Conservation (phyloP, 2,329 filamentous ascomycete genomes). For the Ophioceras dolichostomum region DNA sequence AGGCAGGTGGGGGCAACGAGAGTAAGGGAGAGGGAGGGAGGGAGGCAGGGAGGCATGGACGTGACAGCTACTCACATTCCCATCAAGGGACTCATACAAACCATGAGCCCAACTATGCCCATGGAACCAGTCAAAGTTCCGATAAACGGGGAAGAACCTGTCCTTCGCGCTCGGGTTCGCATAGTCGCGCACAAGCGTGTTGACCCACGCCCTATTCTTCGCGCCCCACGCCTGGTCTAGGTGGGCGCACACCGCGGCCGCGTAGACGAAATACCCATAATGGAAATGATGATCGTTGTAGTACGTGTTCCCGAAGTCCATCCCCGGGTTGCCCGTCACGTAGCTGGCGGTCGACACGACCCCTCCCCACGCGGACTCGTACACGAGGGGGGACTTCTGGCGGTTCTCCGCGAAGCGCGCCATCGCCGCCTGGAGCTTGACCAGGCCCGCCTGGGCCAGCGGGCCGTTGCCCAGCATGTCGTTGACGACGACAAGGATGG, state of each 20-base stretch:
- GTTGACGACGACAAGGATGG: conserved; percentile 51
- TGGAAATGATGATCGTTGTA: conserved; percentile 71
- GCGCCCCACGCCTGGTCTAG: conserved; percentile 65
- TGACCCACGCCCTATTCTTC: conserved; percentile 65
- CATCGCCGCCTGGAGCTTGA: conserved; percentile 54
- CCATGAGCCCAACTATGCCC: conserved; percentile 91
- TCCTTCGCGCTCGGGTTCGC: conserved; percentile 66
- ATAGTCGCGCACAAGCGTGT: conserved; percentile 70
- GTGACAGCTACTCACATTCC: conserved; percentile 45
- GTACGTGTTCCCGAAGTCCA: conserved; percentile 77
- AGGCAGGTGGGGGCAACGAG: background rate
- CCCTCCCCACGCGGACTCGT: conserved; percentile 65
- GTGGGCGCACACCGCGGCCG: conserved; percentile 70
- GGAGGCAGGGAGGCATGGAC: background rate
- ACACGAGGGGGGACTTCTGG: conserved; percentile 53
- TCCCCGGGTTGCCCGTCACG: conserved; percentile 50
- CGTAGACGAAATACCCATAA: conserved; percentile 82
- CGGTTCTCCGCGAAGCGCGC: conserved; percentile 52
- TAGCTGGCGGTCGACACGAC: conserved; percentile 69
- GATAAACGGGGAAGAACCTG: conserved; percentile 65
- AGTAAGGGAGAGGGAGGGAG: background rate
- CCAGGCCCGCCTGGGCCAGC: conserved; percentile 44
- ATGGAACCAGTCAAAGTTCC: conserved; percentile 87
- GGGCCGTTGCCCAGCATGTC: conserved; percentile 47
- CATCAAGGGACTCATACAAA: conserved; percentile 56